Conservation (phyloP, 108 stramenopile species). For the Cyclotella sp. region DNA sequence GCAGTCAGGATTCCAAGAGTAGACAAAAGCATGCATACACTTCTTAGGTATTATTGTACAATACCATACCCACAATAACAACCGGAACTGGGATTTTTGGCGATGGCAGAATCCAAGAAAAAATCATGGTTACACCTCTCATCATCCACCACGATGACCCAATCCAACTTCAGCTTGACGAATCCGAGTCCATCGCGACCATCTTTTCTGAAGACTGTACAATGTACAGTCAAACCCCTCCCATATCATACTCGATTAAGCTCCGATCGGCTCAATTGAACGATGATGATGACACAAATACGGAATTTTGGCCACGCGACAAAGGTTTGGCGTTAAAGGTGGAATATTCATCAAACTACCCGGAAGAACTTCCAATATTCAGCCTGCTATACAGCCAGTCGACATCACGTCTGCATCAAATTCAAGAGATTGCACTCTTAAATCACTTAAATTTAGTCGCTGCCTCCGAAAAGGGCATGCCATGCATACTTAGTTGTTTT, state of each 20-base stretch:
- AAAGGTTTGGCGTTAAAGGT: constrained; percentile 44
- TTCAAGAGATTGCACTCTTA: constrained; percentile 38
- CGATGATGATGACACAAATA: constrained; percentile 1
- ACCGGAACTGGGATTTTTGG: no score
- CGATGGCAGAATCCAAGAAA: no score
- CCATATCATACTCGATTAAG: constrained; percentile 64
- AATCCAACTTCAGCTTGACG: constrained; percentile 58
- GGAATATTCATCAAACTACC: constrained; percentile 68
- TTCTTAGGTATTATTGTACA: no score
- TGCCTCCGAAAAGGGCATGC: constrained; percentile 60
- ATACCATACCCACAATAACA: no score
- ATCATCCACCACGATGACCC: not conserved
- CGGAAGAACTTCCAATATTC: constrained; percentile 55
- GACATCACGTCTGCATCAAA: constrained; percentile 30
- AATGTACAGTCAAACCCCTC: constrained; percentile 49
- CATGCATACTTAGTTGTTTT: constrained; percentile 66
- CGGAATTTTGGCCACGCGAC: constrained; percentile 1
- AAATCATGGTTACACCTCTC: not conserved
- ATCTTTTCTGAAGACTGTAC: constrained; percentile 73
- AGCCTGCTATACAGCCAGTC: constrained; percentile 53
- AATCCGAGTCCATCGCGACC: constrained; percentile 63
- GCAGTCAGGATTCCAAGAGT: no score
- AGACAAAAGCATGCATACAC: no score
- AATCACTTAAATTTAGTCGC: constrained; percentile 48
- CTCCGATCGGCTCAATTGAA: constrained; percentile 45